Conservation (phyloP, 75 land plant genomes). For the Selaginella moellendorffii region DNA sequence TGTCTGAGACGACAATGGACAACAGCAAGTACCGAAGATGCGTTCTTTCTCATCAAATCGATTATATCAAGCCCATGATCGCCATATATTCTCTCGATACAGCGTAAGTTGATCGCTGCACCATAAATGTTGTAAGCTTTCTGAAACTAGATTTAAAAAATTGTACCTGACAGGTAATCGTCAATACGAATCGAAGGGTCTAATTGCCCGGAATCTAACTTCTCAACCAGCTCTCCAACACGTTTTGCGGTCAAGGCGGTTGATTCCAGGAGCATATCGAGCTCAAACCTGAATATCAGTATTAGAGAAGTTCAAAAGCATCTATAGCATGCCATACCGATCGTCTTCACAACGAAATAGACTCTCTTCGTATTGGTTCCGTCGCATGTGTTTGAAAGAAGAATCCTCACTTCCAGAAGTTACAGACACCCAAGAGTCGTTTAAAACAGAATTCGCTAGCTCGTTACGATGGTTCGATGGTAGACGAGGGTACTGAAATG, state of each 20-base stretch:
- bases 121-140: too few relatives aligned
- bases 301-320: neutral
- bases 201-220: slow-evolving; percentile 2
- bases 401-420: slow-evolving; percentile 18
- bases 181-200: slow-evolving; percentile 11
- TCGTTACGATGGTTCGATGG: neutral
- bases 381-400: slow-evolving; percentile 14
- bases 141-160: neutral
- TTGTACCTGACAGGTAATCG: slow-evolving; percentile 13
- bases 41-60: slow-evolving; percentile 9
- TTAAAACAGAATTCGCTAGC: slow-evolving; percentile 3
- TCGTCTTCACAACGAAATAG: slow-evolving; percentile 24
- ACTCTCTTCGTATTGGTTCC: slow-evolving; percentile 17
- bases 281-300: slow-evolving; percentile 12
- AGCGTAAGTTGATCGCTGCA: slow-evolving; percentile 14
- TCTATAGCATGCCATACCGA: slow-evolving; percentile 1
- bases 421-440: slow-evolving; percentile 13
- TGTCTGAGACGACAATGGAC: slow-evolving; percentile 14
- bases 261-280: slow-evolving; percentile 19
- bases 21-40: slow-evolving; percentile 11
- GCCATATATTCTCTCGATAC: slow-evolving; percentile 21
- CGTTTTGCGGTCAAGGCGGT: slow-evolving; percentile 12
- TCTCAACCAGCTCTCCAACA: slow-evolving; percentile 11
- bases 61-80: slow-evolving; percentile 16
- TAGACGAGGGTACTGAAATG: neutral